phyloP scores from a whole-genome alignment of 75 land plant species.

The Adiantum capillusveneris region DNA sequence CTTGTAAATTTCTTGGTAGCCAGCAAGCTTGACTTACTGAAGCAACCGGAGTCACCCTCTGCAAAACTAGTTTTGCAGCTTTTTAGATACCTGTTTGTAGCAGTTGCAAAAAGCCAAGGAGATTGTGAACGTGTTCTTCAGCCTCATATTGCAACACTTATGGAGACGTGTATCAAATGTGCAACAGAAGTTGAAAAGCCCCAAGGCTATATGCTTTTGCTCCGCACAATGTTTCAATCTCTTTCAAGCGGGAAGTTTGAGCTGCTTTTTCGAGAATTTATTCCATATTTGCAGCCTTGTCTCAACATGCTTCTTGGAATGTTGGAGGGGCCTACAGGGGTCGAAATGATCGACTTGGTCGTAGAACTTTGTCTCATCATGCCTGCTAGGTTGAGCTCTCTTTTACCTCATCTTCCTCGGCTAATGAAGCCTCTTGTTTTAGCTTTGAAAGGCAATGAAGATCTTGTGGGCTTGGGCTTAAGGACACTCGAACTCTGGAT shows the following conservation, averaged over 20 bases:
- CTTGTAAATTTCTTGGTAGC: constrained; percentile 81
- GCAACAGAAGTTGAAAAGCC: constrained; percentile 92
- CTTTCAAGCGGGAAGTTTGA: constrained; percentile 91
- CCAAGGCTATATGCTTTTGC: constrained; percentile 88
- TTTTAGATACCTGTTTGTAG: constrained; percentile 71
- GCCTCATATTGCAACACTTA: constrained; percentile 86
- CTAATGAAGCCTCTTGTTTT: constrained; percentile 95
- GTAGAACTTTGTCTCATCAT: constrained; percentile 88
- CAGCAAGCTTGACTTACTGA: constrained; percentile 80
- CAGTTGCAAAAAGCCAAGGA: constrained; percentile 75
- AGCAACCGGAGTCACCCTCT: constrained; percentile 85
- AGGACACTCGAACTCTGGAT: constrained; percentile 98
- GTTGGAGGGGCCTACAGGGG: constrained; percentile 95
- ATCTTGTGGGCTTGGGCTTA: constrained; percentile 73
- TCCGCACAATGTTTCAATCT: constrained; percentile 84
- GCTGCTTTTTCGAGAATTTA: constrained; percentile 69
- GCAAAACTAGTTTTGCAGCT: constrained; percentile 93
- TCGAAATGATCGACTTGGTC: constrained; percentile 89
- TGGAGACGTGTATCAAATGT: constrained; percentile 96
- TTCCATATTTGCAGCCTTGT: constrained; percentile 77
- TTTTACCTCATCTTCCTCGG: constrained; percentile 87
- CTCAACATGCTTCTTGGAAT: constrained; percentile 88
- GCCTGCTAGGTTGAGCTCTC: constrained; percentile 94
- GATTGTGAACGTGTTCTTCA: constrained; percentile 93
- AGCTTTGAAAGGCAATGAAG: constrained; percentile 94